Evolutionary conservation across 192 early-diverging fungal genomes (phyloP), one percentile per base, ranked within the genome.

Genomic region (Pilobolus umbonatus): DNA sequence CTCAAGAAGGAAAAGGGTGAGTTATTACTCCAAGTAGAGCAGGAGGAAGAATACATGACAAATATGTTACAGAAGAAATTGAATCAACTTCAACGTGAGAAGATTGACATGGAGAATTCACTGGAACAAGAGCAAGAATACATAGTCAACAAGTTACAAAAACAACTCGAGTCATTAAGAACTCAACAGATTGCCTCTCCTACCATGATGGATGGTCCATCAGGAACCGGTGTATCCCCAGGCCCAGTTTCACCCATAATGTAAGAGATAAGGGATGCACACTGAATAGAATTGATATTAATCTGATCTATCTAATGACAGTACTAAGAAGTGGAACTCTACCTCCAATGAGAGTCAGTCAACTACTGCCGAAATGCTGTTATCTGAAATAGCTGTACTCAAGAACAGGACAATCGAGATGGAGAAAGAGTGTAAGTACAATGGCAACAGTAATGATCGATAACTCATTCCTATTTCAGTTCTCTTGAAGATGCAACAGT

Each of bases 111-210:
- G 77, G 93, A 96, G 55, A 83, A 83, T 53, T 86, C 91, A 12
- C 72, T 96, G 58, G 93, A 96, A 62, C 89, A 92, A 64, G 92
- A 94, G 60, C 90, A 94, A 63, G 91, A 95, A 72, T 90, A 89
- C 51, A 85, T 94, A 56, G 91, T 96, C 47, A 96, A 96, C 68
- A 76, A 86, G 58, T 67, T 94, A 11, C 90, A 92, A 56, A 90
- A 91, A 46, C 89, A 89, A 45, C 57, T 93, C 31, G 89, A 93
- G 59, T 56, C 73, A 19, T 49, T 79, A 42, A 60, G 69, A 19
- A 53, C 61, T 29, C 74, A 80, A 29, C 72, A 74, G 12, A 64
- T 69, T 0, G 26, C 28, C 0, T 59, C 51, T 56, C 57, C 38
- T 42, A 42, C 51, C n/a, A 29, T 54, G 25, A 35, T 45, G 22